A percentile compares a stretch with the other conserved stretches of the same genome.
Conservation (phyloP, 768 basidiomycete species). For the Amanita phalloides region DNA sequence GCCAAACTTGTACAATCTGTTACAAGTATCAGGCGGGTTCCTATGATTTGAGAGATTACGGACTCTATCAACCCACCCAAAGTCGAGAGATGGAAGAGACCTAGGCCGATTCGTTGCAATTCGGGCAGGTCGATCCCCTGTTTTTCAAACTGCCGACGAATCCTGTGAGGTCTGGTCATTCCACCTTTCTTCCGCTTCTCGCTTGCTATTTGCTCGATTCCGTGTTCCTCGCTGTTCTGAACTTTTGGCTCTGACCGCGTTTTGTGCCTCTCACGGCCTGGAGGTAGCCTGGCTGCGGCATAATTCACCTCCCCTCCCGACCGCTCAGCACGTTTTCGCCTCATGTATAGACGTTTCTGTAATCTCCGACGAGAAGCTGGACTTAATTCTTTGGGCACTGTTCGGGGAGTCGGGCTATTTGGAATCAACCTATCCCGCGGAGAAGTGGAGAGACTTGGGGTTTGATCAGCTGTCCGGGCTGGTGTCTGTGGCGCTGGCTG, state of each 20-base stretch:
- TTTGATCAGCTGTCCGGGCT: background rate
- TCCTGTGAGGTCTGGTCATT: conserved; percentile 32
- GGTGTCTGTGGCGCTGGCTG: background rate
- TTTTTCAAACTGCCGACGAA: conserved; percentile 28
- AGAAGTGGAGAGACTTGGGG: background rate
- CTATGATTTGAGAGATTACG: conserved; percentile 7
- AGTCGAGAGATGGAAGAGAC: conserved; percentile 33
- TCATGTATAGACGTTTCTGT: conserved; percentile 62
- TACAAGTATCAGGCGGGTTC: background rate
- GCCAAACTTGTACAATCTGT: conserved; percentile 14
- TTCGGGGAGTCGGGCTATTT: background rate
- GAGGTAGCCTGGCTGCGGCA: conserved; percentile 22
- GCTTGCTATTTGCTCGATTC: background rate
- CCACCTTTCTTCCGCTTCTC: conserved; percentile 19
- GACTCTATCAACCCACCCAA: conserved; percentile 30
- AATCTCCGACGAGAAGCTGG: conserved; percentile 44
- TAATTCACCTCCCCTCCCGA: conserved; percentile 22
- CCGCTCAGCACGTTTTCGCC: conserved; percentile 49
- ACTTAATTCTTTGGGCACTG: conserved; percentile 11
- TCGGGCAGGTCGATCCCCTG: conserved; percentile 33
- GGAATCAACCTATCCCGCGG: background rate
- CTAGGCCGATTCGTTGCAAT: conserved; percentile 32
- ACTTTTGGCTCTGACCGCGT: conserved; percentile 10
- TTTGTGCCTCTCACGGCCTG: conserved; percentile 20
- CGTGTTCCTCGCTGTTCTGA: background rate